Conservation (phyloP, 2,329 filamentous ascomycete species). For the Arthroderma uncinatum region DNA sequence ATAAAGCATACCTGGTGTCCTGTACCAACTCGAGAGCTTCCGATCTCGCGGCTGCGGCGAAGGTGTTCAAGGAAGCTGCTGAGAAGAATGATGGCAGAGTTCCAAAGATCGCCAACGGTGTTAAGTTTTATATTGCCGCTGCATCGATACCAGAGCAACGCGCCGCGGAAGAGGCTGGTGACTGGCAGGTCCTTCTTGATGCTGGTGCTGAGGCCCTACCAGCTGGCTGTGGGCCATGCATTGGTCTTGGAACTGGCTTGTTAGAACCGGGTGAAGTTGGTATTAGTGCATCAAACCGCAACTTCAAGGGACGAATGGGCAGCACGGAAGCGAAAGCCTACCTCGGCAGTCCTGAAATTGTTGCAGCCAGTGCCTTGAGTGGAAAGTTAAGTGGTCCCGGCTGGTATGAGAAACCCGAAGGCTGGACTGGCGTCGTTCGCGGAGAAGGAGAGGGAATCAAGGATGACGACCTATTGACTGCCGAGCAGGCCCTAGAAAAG, state of each 20-base stretch:
- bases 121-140: slow-evolving; percentile 81
- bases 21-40: slow-evolving; percentile 81
- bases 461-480: slow-evolving; percentile 53
- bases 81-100: slow-evolving; percentile 47
- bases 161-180: slow-evolving; percentile 64
- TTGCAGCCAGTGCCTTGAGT: slow-evolving; percentile 72
- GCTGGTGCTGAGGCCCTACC: slow-evolving; percentile 65
- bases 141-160: slow-evolving; percentile 69
- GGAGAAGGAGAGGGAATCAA: slow-evolving; percentile 60
- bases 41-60: slow-evolving; percentile 70
- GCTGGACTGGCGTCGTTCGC: slow-evolving; percentile 49
- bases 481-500: slow-evolving; percentile 61
- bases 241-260: slow-evolving; percentile 69
- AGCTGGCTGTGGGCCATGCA: slow-evolving; percentile 71
- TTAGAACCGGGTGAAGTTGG: slow-evolving; percentile 78
- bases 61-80: slow-evolving; percentile 71
- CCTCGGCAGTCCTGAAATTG: slow-evolving; percentile 78
- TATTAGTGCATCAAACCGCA: slow-evolving; percentile 72
- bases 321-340: slow-evolving; percentile 69
- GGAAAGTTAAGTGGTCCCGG: slow-evolving; percentile 53
- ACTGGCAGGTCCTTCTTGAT: slow-evolving; percentile 73
- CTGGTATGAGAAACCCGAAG: slow-evolving; percentile 62
- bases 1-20: slow-evolving; percentile 79
- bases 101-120: slow-evolving; percentile 61
- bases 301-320: slow-evolving; percentile 89